These are phyloP conservation scores for Nyssa sinensis DNA, from an alignment of 148 eudicot genomes.

Conservation along the genomic window DNA sequence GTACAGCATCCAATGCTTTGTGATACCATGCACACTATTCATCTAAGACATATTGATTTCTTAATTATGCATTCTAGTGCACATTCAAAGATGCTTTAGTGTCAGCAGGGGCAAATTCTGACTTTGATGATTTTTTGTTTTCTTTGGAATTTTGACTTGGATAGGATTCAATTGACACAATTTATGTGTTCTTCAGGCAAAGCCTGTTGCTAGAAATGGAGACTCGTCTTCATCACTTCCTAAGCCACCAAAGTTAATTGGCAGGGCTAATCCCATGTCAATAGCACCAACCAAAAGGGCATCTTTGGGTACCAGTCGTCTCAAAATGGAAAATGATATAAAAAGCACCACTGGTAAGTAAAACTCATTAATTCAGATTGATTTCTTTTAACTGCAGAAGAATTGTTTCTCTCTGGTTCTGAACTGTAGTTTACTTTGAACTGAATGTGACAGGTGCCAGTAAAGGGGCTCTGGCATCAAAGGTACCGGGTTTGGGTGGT, in stretches of 20 bases:
- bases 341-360: slow-evolving; percentile 36
- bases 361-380: not conserved
- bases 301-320: slow-evolving; percentile 40
- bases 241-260: slow-evolving; percentile 41
- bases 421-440: not conserved
- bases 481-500: slow-evolving; percentile 31
- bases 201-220: slow-evolving; percentile 43
- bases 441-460: slow-evolving; percentile 35
- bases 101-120: no score
- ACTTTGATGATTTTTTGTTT: no score
- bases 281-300: slow-evolving; percentile 48
- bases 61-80: not conserved
- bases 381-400: slow-evolving; percentile 4
- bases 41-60: not conserved
- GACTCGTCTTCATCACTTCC: slow-evolving; percentile 35
- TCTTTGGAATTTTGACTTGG: not conserved
- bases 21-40: not conserved
- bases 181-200: slow-evolving; percentile 16
- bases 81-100: no score
- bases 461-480: slow-evolving; percentile 37
- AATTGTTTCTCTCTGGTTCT: not conserved
- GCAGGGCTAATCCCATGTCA: slow-evolving; percentile 28
- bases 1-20: not conserved
- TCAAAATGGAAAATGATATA: slow-evolving; percentile 44
- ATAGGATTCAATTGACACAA: slow-evolving; percentile 20